Evolutionary conservation across 2,329 filamentous ascomycete species (phyloP), one percentile per base, ranked within the genome.

Genomic region (Aspergillus ibericus): DNA sequence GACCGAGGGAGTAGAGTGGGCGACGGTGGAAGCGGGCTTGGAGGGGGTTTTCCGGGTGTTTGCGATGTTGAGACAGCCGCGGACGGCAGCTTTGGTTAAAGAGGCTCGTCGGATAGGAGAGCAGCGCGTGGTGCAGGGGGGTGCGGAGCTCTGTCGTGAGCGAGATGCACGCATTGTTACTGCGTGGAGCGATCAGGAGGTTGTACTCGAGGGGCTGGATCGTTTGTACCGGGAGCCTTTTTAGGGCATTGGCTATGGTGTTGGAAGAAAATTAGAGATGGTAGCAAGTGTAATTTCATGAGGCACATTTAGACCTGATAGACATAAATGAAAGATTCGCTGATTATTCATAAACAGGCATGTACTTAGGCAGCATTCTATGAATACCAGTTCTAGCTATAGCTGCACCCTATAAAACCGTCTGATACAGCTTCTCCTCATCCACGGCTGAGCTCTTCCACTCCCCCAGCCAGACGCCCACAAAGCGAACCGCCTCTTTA

Each of bases 381-480:
- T 9, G 9, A 2, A 32, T 32, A 10, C 8, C 29, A 32, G 5
- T 16, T 13, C 35, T 38, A 25, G 22, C 22, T 10, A 6, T 12
- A 44, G 7, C 13, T 15, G 1, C 15, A 16, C n/a, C 3, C 20
- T 47, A 47, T 13, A 48, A 16, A 29, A 48, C 25, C 32, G 44
- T 29, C 44, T 48, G 44, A 29, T 48, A 16, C n/a, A 27, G 7
- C 4, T 2, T 48, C n/a, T 48, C 44, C 27, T 48, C 44, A 29
- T 47, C 25, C n/a, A 15, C 15, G 6, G n/a, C 25, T 16, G 9
- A 32, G 0, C 18, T 8, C 15, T 55, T 27, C 81, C 84, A 90
- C 68, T 89, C 85, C 60, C 80, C 66, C 75, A 92, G 68, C 90
- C 90, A 93, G 48, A 78, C 81, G 65, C 82, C 78, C 8, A 91